Base-by-base conservation (phyloP, 768 basidiomycete genomes). In the Kwoniella dejecticola region DNA sequence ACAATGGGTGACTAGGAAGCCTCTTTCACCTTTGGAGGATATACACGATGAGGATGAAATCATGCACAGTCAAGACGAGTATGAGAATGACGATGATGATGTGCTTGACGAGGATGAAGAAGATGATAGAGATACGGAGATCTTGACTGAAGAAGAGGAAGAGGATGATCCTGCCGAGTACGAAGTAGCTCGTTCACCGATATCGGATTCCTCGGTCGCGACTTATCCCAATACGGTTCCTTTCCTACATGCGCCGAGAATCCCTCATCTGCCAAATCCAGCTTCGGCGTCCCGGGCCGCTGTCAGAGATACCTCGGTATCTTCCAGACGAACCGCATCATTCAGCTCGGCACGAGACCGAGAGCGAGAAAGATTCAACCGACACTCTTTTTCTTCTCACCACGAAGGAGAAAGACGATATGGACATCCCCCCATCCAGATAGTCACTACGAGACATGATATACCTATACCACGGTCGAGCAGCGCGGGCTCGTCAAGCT, bases 181-280 rank as follows among this genome's bases (percentile, higher is more conserved):
- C 24, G 62, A 57, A 15, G 42, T 40, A 1, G 38, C 45, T 4
- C 44, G 42, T 12, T 62, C 53, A 26, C 62, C 67, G 23, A 49
- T 46, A 36, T 57, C 56, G 7, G 55, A 55, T 13, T 54, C 56
- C 7, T 59, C 67, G 10, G 58, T 74, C 15, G 74, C 74, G 1
- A 76, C 75, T 3, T 76, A 76, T 50, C 75, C 75, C 31, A 76
- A 76, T 31, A 74, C 70, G 12, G 70, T 76, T 15, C 66, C 74
- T 7, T 73, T 73, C 66, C 45, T 62, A 12, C 71, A 75, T 58
- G 65, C 69, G 6, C 71, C 65, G 7, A 52, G 71, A 30, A 69
- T 75, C 23, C 72, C 69, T 12, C 57, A 64, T 49, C 58, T 69
- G 29, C 30, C 56, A 3, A 50, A 52, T 42, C 57, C 67, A 42